Evolutionary conservation across 305 asterid species (phyloP), one percentile per base, ranked within the genome.

Genomic region (Fraxinus baroniana): DNA sequence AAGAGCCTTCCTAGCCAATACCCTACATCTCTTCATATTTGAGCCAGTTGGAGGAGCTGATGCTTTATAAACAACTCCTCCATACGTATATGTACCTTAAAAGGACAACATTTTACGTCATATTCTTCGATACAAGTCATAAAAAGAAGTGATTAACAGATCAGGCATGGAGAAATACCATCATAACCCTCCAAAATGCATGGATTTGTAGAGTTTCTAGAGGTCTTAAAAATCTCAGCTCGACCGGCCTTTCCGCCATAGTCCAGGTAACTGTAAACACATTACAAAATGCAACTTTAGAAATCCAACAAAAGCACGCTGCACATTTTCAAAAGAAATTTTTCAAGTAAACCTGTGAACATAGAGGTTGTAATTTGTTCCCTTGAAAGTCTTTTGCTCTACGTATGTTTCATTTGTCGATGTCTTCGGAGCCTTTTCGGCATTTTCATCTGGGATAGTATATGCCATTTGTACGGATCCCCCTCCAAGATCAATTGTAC

Each of bases 1-100:
- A 10, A 91, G 88, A 5, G 89, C 90, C 85, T 88, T 86, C 26
- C 33, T 46, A 68, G 85, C 83, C 33, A 83, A 80, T 55, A 78
- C 84, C 84, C 82, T 81, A 76, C 94, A 91, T 24, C 79, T 80
- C 1, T 71, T 68, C 86, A 78, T 17, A 22, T 81, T 72, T 52
- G 89, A 15, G 20, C 89, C 88, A 9, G 46, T 41, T 2, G 12
- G 44, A 55, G 79, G 84, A 22, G 88, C 28, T 55, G 83, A 62
- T 0, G 84, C 88, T 76, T 39, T 78, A 55, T 88, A 86, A 4
- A 22, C 77, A n/a, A 33, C 85, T 5, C 87, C 88, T 3, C 26
- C 26, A 13, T 86, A 88, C 5, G 70, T 78, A 70, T 79, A 88
- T 32, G 74, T 76, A 0, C 90, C 89, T 80, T 68, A 13, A 68